Conservation (phyloP, 2,329 filamentous ascomycete species). For the Beauveria caledonica region DNA sequence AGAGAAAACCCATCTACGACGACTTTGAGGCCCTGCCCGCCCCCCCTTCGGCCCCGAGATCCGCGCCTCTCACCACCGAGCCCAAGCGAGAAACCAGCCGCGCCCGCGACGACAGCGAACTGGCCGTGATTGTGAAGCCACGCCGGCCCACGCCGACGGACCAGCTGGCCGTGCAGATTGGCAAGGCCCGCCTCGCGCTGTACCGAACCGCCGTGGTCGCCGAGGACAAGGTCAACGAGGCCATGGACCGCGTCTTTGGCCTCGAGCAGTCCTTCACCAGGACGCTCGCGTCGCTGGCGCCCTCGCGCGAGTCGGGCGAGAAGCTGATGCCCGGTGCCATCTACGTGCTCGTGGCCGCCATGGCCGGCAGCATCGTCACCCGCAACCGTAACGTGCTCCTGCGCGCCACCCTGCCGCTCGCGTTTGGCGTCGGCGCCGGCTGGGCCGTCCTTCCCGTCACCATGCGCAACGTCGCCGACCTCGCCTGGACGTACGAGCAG, state of each 20-base stretch:
- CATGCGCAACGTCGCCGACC: constrained; percentile 76
- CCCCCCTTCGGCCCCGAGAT: background rate
- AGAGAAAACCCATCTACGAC: constrained; percentile 74
- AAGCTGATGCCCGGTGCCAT: constrained; percentile 80
- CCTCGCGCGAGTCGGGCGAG: constrained; percentile 77
- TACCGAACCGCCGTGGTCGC: constrained; percentile 65
- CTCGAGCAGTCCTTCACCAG: constrained; percentile 85
- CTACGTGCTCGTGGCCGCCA: constrained; percentile 87
- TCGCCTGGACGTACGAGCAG: constrained; percentile 91
- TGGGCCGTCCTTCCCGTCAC: constrained; percentile 83
- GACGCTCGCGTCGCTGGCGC: constrained; percentile 82
- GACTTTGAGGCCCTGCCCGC: constrained; percentile 37
- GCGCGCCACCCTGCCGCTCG: constrained; percentile 66
- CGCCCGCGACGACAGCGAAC: constrained; percentile 13
- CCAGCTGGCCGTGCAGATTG: constrained; percentile 75
- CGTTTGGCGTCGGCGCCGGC: constrained; percentile 73
- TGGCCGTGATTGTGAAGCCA: constrained; percentile 16
- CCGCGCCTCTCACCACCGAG: background rate
- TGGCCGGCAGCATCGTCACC: constrained; percentile 88
- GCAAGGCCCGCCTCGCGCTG: constrained; percentile 69
- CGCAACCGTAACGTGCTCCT: constrained; percentile 82
- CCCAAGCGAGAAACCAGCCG: background rate
- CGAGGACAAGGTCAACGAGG: constrained; percentile 76
- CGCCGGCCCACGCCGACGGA: constrained; percentile 73
- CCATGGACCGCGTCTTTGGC: constrained; percentile 71